Base-by-base conservation (phyloP, 495 filamentous ascomycete genomes). In the Tetracladium setigerum region DNA sequence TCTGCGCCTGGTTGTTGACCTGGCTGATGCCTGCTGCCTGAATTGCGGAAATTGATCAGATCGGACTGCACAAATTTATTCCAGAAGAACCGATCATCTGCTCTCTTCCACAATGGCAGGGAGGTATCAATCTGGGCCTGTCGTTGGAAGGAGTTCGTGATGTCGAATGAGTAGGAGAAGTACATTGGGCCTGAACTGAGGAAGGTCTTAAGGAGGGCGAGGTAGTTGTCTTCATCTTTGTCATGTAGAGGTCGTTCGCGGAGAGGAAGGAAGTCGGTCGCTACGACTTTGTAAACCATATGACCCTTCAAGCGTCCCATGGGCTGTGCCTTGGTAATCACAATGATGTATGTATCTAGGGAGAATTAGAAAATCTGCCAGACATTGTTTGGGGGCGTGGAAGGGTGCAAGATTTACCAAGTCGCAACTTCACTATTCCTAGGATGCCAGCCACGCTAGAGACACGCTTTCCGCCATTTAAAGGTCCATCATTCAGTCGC, bases 51-150 rank as follows among this genome's bases (percentile, higher is more conserved):
- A 63, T 95, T 78, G 51, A 98, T 96, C 38, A 98, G 66, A 53
- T 97, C 91, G 2, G 84, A 82, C 63, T 90, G 86, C 39, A 97
- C 70, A 59, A 95, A 94, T 43, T 82, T 80, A 63, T 98, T 98
- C 91, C 91, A 98, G 73, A 95, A 98, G 71, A 98, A 97, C 43
- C 92, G 83, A 56, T 98, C 90, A 66, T 98, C 92, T 44, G 94
- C 86, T 49, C 89, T 71, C 66, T 85, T 81, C 92, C 92, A 98
- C 44, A 97, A 70, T 10, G 92, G 90, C 42, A 72, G 68, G 30
- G 73, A 71, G 16, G 67, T 56, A 53, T 95, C 78, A 17, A 73
- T 68, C 46, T 87, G 78, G 1, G 87, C 76, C 65, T 97, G 92
- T 41, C 94, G 77, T 66, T 98, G 92, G 67, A 95, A 94, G 62